A percentile compares a stretch with the other conserved stretches of the same genome.
Evolutionary conservation across 306 rosid genomes (phyloP).

Genomic region (Citrullus amarus): DNA sequence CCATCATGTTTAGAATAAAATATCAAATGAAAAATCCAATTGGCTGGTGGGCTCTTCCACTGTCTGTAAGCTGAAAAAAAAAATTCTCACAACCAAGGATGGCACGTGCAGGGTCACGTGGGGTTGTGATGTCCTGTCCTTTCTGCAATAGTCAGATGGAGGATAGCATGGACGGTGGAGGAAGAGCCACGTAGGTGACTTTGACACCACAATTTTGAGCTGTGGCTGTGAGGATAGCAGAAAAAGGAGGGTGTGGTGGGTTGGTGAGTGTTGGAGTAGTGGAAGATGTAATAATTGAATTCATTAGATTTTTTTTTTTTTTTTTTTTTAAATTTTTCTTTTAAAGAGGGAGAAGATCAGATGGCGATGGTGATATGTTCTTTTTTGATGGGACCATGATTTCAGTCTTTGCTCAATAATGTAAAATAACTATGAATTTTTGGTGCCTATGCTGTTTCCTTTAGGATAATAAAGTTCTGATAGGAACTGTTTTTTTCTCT

Average conservation of each 20-base stretch:
- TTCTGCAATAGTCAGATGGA: neutral
- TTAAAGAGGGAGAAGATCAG: neutral
- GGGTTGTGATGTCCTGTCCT: neutral
- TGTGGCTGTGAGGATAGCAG: conserved; percentile 5
- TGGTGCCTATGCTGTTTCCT: neutral
- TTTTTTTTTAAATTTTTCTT: neutral
- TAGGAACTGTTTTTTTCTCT: neutral
- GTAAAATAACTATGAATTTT: neutral
- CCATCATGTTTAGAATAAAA: neutral
- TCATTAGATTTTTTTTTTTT: neutral
- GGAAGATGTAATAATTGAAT: conserved; percentile 8
- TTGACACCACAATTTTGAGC: neutral
- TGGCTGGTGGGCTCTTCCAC: neutral
- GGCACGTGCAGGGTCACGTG: neutral
- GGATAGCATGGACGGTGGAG: neutral
- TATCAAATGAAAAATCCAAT: neutral
- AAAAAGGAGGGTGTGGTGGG: neutral
- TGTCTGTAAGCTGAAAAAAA: neutral
- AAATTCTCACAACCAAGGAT: neutral
- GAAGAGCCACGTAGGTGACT: conserved; percentile 1
- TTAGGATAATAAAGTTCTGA: conserved; percentile 1
- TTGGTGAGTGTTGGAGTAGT: conserved; percentile 2
- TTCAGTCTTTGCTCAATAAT: neutral
- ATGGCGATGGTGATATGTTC: neutral
- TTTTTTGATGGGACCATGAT: neutral